phyloP scores from a whole-genome alignment of 257 asterid species.

The Nicotiana undulata region DNA sequence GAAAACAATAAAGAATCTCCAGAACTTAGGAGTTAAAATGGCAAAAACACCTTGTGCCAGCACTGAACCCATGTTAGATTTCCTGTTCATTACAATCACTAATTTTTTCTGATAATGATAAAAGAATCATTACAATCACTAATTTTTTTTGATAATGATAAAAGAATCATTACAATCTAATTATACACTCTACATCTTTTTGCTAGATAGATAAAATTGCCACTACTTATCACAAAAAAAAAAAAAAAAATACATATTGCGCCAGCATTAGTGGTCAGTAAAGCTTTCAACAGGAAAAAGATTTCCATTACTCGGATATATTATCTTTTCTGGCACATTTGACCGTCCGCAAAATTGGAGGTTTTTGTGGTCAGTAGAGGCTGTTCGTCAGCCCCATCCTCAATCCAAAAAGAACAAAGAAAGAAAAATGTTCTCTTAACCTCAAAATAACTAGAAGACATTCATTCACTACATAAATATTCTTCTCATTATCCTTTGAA shows the following conservation, averaged over 20 bases:
- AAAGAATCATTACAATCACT: not conserved
- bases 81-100: not conserved
- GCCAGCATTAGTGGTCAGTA: not conserved
- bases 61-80: not conserved
- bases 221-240: not conserved
- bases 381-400: not conserved
- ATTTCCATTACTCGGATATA: not conserved
- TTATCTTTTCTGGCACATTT: not conserved
- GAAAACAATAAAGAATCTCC: not conserved
- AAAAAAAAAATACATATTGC: not conserved
- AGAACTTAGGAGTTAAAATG: not conserved
- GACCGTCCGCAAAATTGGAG: not conserved
- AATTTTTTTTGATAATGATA: not conserved
- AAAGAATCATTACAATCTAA: not conserved
- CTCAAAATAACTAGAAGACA: not conserved
- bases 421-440: not conserved
- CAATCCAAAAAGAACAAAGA: not conserved
- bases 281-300: not conserved
- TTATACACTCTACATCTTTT: not conserved
- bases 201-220: not conserved
- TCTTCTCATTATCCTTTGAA: not conserved
- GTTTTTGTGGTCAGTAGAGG: not conserved
- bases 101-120: not conserved
- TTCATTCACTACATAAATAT: not conserved
- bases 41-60: not conserved